These are phyloP conservation scores for Globisporangium apiculatum DNA, from an alignment of 352 stramenopile genomes.

Conservation along the genomic window DNA sequence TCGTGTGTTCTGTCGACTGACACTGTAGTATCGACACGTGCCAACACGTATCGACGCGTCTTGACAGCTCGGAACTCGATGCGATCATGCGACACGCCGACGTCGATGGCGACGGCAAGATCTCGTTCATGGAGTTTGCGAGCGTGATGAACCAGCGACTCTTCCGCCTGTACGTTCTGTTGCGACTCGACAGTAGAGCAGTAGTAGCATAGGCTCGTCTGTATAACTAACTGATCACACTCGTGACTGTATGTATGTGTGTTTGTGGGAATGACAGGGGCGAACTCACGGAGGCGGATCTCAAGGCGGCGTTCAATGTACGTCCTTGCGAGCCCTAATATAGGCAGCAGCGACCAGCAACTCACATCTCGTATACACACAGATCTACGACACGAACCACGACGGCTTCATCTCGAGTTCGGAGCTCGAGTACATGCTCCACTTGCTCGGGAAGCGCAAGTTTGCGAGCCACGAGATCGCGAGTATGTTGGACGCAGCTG, in stretches of 20 bases:
- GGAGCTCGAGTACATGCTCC: conserved; percentile 59
- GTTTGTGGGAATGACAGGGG: too few species aligned
- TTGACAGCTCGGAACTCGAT: conserved; percentile 37
- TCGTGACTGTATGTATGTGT: too few species aligned
- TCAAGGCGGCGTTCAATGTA: too few species aligned
- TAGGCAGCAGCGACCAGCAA: too few species aligned
- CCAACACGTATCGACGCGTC: too few species aligned
- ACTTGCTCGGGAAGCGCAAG: conserved; percentile 44
- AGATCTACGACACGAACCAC: conserved; percentile 66
- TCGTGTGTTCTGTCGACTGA: not conserved
- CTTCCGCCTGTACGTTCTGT: conserved; percentile 34
- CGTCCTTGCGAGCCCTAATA: too few species aligned
- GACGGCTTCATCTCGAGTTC: conserved; percentile 65
- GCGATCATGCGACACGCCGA: conserved; percentile 38
- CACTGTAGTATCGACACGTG: not conserved
- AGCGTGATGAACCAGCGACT: conserved; percentile 71
- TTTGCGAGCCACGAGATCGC: conserved; percentile 35
- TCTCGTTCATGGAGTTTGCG: too few species aligned
- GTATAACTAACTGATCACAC: too few species aligned
- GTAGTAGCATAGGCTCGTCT: too few species aligned
- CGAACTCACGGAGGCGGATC: too few species aligned
- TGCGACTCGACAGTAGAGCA: too few species aligned
- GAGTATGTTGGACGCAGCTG: conserved; percentile 63
- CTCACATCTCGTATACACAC: not conserved
- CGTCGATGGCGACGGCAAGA: too few species aligned